Evolutionary conservation across 306 rosid genomes (phyloP), one percentile per base, ranked within the genome.

Genomic region (Prunus mira): DNA sequence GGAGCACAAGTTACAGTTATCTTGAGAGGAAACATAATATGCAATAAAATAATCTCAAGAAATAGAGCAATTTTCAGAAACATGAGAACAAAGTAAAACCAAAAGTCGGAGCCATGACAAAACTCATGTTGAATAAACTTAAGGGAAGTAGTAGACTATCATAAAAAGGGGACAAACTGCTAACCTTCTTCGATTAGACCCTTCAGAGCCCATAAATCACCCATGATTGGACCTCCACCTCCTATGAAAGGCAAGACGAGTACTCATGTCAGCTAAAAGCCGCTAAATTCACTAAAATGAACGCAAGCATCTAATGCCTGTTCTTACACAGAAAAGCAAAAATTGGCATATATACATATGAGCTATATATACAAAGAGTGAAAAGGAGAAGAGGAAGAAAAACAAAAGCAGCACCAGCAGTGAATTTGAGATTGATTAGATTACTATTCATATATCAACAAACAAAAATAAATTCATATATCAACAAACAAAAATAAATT

Each of bases 191-290:
- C 98, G 66, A 95, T 84, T 61, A 95, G 91, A 79, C 98, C 97
- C 83, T 92, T 95, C 86, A 95, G 83, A 38, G 97, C 98, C 98
- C 98, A 95, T 80, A 95, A 90, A 86, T 94, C 97, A 73, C 96
- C 93, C 98, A 95, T 87, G 67, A 95, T 92, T n/a, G 98, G 96
- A 81, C 98, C 97, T 47, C 97, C 97, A 65, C 97, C 98, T 75
- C 97, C 98, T 95, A 79, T 79, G 77, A 47, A 61, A 78, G 78
- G 74, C 58, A 80, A 72, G 63, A 61, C 32, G 41, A 64, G 70
- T 55, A 82, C 66, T 63, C 73, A 63, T 54, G 79, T 87, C 76
- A 91, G 83, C 73, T 14, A 78, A 57, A 74, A 38, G 9, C 28
- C 4, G 10, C 12, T 7, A 68, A 49, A 72, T 56, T 56, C 51